These are phyloP conservation scores for Penicillium daleae DNA, from an alignment of 495 filamentous ascomycete genomes.

Conservation along the genomic window DNA sequence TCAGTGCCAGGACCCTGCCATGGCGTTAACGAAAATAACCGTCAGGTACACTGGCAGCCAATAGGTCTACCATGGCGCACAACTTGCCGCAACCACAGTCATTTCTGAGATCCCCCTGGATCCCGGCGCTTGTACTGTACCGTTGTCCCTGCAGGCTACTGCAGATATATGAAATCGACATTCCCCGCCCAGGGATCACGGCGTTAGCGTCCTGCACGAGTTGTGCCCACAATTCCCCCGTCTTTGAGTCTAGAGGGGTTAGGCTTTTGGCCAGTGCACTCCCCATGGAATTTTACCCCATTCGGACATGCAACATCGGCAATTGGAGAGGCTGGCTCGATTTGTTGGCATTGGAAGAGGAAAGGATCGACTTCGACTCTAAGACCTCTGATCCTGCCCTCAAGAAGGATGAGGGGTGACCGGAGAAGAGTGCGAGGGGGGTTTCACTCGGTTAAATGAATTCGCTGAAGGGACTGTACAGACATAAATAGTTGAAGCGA, in stretches of 20 bases:
- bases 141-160: not conserved
- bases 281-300: conserved; percentile 31
- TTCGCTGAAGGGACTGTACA: not conserved
- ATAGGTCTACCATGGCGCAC: not conserved
- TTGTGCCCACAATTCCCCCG: conserved; percentile 25
- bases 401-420: conserved; percentile 6
- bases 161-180: not conserved
- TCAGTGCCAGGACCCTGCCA: not conserved
- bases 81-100: not conserved
- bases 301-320: conserved; percentile 14
- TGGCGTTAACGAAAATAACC: conserved; percentile 6
- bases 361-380: conserved; percentile 12
- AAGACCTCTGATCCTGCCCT: not conserved
- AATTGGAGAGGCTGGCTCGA: conserved; percentile 1
- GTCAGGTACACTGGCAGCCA: conserved; percentile 3
- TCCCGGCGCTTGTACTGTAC: not conserved
- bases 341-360: not conserved
- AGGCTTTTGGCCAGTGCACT: conserved; percentile 11
- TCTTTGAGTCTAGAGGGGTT: not conserved
- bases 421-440: not conserved
- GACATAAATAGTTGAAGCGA: conserved; percentile 15
- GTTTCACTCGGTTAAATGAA: not conserved
- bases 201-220: conserved; percentile 2
- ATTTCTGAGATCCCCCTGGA: not conserved
- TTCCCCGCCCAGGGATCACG: not conserved